Evolutionary conservation across 2,329 filamentous ascomycete species (phyloP).

Genomic region (Nigrospora osmanthi): DNA sequence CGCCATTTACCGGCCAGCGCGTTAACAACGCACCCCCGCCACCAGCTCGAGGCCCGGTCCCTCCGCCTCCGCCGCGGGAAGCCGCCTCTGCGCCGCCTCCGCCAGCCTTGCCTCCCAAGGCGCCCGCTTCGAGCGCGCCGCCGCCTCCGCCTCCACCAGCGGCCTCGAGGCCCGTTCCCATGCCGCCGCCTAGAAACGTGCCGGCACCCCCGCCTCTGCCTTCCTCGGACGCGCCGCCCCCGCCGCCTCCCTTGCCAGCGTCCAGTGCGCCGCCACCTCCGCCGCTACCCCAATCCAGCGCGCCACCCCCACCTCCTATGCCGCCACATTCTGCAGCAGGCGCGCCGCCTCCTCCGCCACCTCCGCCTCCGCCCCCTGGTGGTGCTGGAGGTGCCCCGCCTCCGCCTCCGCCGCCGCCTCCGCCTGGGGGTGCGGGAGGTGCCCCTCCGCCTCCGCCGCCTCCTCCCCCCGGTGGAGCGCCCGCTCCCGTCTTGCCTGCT

Average conservation of each 20-base stretch:
- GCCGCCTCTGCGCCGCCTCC: conserved; percentile 29
- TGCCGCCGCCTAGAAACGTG: conserved; percentile 42
- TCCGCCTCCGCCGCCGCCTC: conserved; percentile 43
- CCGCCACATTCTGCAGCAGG: conserved; percentile 7
- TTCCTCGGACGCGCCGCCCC: conserved; percentile 14
- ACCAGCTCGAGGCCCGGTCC: conserved; percentile 61
- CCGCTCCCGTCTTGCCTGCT: conserved; percentile 32
- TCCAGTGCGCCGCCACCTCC: conserved; percentile 12
- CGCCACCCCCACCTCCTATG: conserved; percentile 12
- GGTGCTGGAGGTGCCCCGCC: conserved; percentile 21
- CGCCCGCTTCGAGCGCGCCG: conserved; percentile 33
- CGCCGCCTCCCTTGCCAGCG: conserved; percentile 13
- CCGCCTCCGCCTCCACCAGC: conserved; percentile 41
- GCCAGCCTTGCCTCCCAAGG: conserved; percentile 41
- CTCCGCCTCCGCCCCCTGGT: conserved; percentile 25
- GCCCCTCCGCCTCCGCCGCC: conserved; percentile 37
- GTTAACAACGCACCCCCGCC: conserved; percentile 59
- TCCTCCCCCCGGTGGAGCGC: conserved; percentile 25
- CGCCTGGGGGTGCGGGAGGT: conserved; percentile 50
- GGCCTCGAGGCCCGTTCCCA: conserved; percentile 42
- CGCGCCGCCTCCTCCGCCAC: conserved; percentile 21
- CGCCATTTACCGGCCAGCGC: conserved; percentile 64
- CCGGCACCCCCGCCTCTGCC: conserved; percentile 25
- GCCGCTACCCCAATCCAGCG: conserved; percentile 6
- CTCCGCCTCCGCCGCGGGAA: conserved; percentile 58